Evolutionary conservation across 805 yeast genomes (phyloP), one percentile per base, ranked within the genome.

Genomic region (Kazachstania psychrophila): DNA sequence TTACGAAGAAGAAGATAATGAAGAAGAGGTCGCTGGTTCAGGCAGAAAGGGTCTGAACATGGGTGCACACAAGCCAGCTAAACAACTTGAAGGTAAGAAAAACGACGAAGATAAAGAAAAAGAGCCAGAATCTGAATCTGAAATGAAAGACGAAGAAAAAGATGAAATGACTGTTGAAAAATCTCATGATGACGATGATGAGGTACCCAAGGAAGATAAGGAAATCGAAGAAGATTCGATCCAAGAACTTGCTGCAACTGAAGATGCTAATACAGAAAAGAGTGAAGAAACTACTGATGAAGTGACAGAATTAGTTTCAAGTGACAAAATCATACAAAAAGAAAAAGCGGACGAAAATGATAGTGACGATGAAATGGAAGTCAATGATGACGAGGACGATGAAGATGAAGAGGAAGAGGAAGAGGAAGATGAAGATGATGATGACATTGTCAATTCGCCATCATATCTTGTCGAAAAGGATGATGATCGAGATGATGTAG

Each of bases 401-500:
- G 35, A 42, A 5, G 54, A 51, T 5, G 61, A 52, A 4, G 60
- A 51, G 4, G 67, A 59, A n/a, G 60, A 55, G 9, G 54, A 51
- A 0, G 70, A 61, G 2, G 64, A 56, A 1, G 69, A 67, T 3
- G 75, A 69, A 1, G 70, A 64, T 6, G 72, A 68, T 4, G 69
- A 68, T 5, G 70, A 65, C 4, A 61, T 49, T 20, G 65, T 62
- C 3, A 68, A 65, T 6, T 59, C 68, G 0, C 64, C 60, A 20
- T 66, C 62, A 16, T 68, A 66, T 33, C 44, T 69, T 41, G 63
- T 66, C 18, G 72, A 68, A 14, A 70, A 70, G 18, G 81, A 75
- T 37, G 79, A 75, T 34, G 83, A 77, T 38, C 62, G 53, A 29
- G 72, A 73, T 38, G 95, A 84, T 51, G 69, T 82, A 24, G 95